Conservation (phyloP, 2,329 filamentous ascomycete species). For the Biscogniauxia mediterranea region DNA sequence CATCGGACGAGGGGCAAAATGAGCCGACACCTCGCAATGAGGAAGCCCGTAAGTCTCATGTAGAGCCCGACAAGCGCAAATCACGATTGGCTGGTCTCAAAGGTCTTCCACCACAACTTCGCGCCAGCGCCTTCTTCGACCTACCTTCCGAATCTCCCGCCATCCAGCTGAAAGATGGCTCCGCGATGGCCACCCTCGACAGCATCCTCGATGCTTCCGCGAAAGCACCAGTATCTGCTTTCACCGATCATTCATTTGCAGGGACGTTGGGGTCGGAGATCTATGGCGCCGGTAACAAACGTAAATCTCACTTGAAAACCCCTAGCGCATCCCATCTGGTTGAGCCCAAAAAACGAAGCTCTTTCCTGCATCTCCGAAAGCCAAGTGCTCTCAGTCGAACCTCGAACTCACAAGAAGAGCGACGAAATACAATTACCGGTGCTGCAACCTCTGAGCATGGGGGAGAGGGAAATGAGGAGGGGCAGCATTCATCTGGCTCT, state of each 20-base stretch:
- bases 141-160: constrained; percentile 51
- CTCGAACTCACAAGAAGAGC: constrained; percentile 24
- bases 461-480: constrained; percentile 26
- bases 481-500: constrained; percentile 23
- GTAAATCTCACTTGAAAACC: constrained; percentile 37
- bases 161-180: constrained; percentile 68
- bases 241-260: constrained; percentile 83
- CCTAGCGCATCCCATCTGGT: constrained; percentile 23
- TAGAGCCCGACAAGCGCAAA: constrained; percentile 38
- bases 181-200: constrained; percentile 84
- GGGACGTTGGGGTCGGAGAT: constrained; percentile 73
- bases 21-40: constrained; percentile 5
- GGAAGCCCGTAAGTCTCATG: constrained; percentile 34
- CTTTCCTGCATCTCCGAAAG: constrained; percentile 48
- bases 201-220: constrained; percentile 89
- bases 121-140: constrained; percentile 92
- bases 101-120: constrained; percentile 74
- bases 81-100: constrained; percentile 42
- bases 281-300: constrained; percentile 62
- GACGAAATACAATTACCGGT: constrained; percentile 16
- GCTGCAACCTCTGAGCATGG: constrained; percentile 6
- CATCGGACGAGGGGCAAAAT: not conserved
- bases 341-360: constrained; percentile 46
- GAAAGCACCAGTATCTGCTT: constrained; percentile 82
- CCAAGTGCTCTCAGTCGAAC: constrained; percentile 34